Percentiles rank a stretch among this genome's conserved stretches.
Conservation (phyloP, 768 basidiomycete genomes). For the Clitopilus hobsonii region DNA sequence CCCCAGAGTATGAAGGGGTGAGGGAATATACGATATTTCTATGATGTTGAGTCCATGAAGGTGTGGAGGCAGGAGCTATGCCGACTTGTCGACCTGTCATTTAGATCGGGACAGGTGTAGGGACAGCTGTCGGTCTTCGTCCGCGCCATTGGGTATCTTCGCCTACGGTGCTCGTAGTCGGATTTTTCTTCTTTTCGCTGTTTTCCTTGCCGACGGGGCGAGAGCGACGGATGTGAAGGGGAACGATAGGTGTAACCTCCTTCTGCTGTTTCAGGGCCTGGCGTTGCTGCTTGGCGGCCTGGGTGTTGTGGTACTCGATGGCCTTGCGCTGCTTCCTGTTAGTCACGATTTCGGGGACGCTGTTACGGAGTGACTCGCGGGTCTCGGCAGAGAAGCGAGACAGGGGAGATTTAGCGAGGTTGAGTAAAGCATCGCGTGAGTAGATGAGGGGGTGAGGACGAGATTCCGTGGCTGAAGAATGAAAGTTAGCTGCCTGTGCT, state of each 20-base stretch:
- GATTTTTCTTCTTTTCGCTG: slow-evolving; percentile 7
- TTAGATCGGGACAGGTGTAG: neutral
- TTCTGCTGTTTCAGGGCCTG: slow-evolving; percentile 3
- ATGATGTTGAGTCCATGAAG: neutral
- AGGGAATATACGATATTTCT: neutral
- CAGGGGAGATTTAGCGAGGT: slow-evolving; percentile 22
- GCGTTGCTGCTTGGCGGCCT: slow-evolving; percentile 3
- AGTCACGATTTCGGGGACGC: slow-evolving; percentile 20
- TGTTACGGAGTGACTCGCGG: slow-evolving; percentile 18
- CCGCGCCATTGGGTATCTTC: slow-evolving; percentile 8
- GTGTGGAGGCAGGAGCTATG: neutral
- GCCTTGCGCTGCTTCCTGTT: slow-evolving; percentile 24
- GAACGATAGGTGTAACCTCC: slow-evolving; percentile 1
- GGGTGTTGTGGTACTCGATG: slow-evolving; percentile 18
- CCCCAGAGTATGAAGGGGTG: neutral
- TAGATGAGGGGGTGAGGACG: slow-evolving; percentile 12
- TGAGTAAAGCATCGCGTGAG: slow-evolving; percentile 18
- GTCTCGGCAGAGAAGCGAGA: slow-evolving; percentile 17
- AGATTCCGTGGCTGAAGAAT: neutral
- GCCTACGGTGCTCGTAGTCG: slow-evolving; percentile 5
- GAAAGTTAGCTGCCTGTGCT: neutral
- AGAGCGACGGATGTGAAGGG: slow-evolving; percentile 3
- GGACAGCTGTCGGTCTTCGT: neutral
- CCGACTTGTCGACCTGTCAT: neutral
- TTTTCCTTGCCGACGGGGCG: slow-evolving; percentile 3